Evolutionary conservation across 2,329 filamentous ascomycete species (phyloP), one percentile per base, ranked within the genome.

Genomic region (Bipolaris zeicola): DNA sequence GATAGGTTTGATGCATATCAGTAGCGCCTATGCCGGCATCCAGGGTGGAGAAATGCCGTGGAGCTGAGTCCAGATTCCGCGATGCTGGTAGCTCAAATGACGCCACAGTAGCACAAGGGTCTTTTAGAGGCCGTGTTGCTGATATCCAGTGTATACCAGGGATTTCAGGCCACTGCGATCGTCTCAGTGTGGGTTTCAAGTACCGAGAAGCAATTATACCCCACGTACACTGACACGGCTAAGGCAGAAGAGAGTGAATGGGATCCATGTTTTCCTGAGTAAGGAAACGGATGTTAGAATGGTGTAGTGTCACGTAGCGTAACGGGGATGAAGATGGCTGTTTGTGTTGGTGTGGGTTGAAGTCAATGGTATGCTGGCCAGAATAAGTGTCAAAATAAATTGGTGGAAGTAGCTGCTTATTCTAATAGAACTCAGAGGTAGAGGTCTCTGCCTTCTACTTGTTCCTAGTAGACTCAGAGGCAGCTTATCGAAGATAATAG

Each of bases 31-130:
- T 63, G 52, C 56, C 52, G 60, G 51, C 43, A 46, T 58, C 53
- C 47, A 50, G 51, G 49, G 55, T 57, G 37, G 33, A 52, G 26
- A 45, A 36, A 43, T 57, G 51, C 44, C 60, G 52, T 59, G 18
- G 50, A 62, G 61, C 61, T 62, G 63, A 62, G 46, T 31, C 55
- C 51, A 60, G 22, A 50, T 38, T 57, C 59, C 61, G 60, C 48
- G 58, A 55, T 53, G 53, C 59, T 62, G 61, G 63, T 49, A 58
- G 28, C 56, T 36, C 42, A 46, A 48, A 41, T 46, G 28, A 42
- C 51, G 62, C 62, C 60, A 63, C 54, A 41, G 58, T 60, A 3
- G 53, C 52, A 60, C 61, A 58, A 46, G 47, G 53, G 50, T 46
- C 46, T 51, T 26, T 49, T 56, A 52, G 43, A 44, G 52, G 43